phyloP scores from a whole-genome alignment of 2,329 filamentous ascomycete species.

The Shiraia sp. region DNA sequence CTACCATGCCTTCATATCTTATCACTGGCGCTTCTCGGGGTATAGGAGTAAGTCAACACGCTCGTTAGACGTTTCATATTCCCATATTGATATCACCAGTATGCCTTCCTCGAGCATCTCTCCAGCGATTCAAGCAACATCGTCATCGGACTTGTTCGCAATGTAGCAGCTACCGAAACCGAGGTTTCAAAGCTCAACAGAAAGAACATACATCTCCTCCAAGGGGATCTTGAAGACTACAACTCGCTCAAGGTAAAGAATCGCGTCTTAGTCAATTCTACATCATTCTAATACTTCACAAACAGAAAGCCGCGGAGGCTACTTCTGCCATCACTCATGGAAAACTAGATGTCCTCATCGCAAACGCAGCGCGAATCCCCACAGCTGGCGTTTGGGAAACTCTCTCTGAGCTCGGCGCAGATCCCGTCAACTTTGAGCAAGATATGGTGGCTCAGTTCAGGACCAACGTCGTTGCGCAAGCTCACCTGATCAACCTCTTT shows the following conservation, averaged over 20 bases:
- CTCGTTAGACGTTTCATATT: neutral
- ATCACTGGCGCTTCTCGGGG: constrained; percentile 41
- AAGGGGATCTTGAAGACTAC: constrained; percentile 40
- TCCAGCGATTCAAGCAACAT: constrained; percentile 32
- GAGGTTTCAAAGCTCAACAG: constrained; percentile 8
- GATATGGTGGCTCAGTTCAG: constrained; percentile 19
- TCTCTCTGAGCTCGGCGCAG: constrained; percentile 9
- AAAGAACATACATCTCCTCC: constrained; percentile 45
- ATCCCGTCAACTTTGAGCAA: constrained; percentile 5
- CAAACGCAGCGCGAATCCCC: constrained; percentile 43
- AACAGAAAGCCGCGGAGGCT: constrained; percentile 32
- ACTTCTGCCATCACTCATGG: constrained; percentile 40
- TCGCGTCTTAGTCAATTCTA: too few relatives aligned
- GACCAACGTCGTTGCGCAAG: constrained; percentile 37
- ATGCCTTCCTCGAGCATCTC: constrained; percentile 35
- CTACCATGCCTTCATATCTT: constrained; percentile 37
- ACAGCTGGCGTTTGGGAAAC: constrained; percentile 8
- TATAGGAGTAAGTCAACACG: constrained; percentile 26
- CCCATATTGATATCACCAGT: constrained; percentile 13
- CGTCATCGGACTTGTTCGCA: constrained; percentile 43
- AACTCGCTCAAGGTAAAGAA: constrained; percentile 31
- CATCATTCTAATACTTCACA: neutral
- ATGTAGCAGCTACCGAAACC: constrained; percentile 6
- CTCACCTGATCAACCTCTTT: constrained; percentile 45
- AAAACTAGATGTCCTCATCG: constrained; percentile 49